phyloP scores from a whole-genome alignment of 148 eudicot genomes.

The Rhododendron griersonianum region DNA sequence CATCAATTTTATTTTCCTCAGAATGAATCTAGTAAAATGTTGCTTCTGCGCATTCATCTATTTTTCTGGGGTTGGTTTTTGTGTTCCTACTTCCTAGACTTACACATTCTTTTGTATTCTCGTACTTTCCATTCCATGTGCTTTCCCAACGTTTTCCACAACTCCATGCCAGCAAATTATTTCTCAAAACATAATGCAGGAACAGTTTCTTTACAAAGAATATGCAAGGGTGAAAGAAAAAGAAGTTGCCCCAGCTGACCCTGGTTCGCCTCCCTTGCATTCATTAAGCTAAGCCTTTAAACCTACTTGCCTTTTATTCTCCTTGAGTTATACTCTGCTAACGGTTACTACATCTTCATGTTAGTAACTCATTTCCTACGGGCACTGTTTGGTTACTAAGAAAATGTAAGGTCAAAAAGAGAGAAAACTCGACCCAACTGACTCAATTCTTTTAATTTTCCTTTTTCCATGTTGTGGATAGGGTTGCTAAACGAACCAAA shows the following conservation, averaged over 20 bases:
- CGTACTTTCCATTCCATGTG: neutral
- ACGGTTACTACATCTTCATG: neutral
- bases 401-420: neutral
- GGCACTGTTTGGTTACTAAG: neutral
- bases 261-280: neutral
- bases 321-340: neutral
- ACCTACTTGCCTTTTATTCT: neutral
- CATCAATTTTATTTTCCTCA: too few relatives aligned
- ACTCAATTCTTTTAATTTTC: neutral
- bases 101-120: neutral
- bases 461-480: neutral
- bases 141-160: neutral
- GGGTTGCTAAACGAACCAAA: neutral
- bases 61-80: neutral
- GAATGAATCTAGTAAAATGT: too few relatives aligned
- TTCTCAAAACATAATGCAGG: neutral
- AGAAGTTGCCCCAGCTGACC: neutral
- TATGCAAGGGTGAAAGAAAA: neutral
- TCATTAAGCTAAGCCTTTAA: neutral
- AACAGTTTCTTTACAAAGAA: neutral
- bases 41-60: too few relatives aligned
- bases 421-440: neutral
- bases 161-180: neutral
- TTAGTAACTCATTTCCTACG: neutral
- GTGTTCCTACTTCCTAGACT: neutral